Conservation (phyloP, 1,139 yeast species). For the Keqinozyma sinolaborantium region DNA sequence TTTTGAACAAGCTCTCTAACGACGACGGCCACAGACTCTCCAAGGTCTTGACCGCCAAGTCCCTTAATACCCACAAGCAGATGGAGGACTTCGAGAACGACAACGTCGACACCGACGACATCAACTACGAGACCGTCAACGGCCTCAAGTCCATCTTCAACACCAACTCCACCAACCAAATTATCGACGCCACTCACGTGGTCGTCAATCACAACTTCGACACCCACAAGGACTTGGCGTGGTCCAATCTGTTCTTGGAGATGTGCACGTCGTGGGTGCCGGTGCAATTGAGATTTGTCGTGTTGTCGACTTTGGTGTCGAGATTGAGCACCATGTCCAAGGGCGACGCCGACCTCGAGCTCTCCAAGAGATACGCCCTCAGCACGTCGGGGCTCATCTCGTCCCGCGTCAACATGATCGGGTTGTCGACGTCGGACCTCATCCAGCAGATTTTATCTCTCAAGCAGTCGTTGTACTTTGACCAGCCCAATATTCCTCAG, state of each 20-base stretch:
- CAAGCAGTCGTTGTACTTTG: constrained; percentile 47
- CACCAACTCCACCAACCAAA: constrained; percentile 47
- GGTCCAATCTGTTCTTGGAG: constrained; percentile 61
- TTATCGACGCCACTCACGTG: constrained; percentile 43
- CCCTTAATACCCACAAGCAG: constrained; percentile 14
- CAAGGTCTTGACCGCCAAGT: constrained; percentile 24
- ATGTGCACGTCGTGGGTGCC: constrained; percentile 78
- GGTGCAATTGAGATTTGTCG: constrained; percentile 78
- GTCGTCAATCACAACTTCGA: constrained; percentile 34
- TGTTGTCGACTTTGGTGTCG: constrained; percentile 45
- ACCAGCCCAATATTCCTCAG: constrained; percentile 16
- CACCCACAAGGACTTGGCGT: constrained; percentile 20
- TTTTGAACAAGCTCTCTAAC: constrained; percentile 10
- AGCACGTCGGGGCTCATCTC: constrained; percentile 67
- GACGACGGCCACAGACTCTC: constrained; percentile 15
- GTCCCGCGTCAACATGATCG: constrained; percentile 81
- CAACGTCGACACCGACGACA: constrained; percentile 18
- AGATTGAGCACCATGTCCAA: constrained; percentile 22
- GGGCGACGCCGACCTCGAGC: constrained; percentile 20
- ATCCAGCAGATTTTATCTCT: constrained; percentile 59
- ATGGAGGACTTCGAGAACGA: constrained; percentile 31
- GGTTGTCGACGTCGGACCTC: constrained; percentile 83
- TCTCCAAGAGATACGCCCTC: constrained; percentile 49
- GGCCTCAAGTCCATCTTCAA: constrained; percentile 49
- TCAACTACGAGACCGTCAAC: constrained; percentile 36